Base-by-base conservation (phyloP, 345 rosid genomes). In the Sonneratia alba region DNA sequence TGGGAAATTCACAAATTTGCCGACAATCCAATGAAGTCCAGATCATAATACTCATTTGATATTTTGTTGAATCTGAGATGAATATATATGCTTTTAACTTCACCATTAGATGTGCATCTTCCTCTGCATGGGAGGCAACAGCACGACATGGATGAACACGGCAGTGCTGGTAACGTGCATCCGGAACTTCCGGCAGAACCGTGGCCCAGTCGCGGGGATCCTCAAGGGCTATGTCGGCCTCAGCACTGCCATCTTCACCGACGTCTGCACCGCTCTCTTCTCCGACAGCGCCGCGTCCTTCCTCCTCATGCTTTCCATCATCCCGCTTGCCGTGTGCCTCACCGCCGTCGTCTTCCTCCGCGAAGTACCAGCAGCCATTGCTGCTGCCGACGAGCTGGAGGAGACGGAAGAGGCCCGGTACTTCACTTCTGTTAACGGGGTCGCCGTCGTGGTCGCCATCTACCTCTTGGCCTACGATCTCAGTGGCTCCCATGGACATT, bases 111-210 rank as follows among this genome's bases (percentile, higher is more conserved):
- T 80, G 99, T 90, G 97, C 71, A 64, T 94, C 18, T 88, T 91
- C 77, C 81, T 94, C 36, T 91, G 98, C 72, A 66, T 94, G 85
- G 98, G 98, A 74, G 98, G 98, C 42, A 94, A 94, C 85, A 91
- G 97, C 70, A 86, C 95, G 4, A 94, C 98, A 49, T 94, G 98
- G 98, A 94, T 94, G 98, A 94, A 94, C 89, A 94, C 96, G 55
- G 96, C 96, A 57, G 85, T 92, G 56, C 74, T 94, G 5, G 97
- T 94, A 36, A 92, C 96, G 0, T 94, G 99, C 75, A 88, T 94
- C 32, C 87, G 97, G 0, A 94, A 94, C 70, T 94, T 94, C 84
- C 81, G 97, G 38, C 77, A 87, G 48, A 90, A 92, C 83, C 85
- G 99, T 8, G 99, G 99, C 6, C 97, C 99, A 0, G 97, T 94